Percentiles rank a stretch among this genome's conserved stretches.
These are phyloP conservation scores for Cucurbita pepo DNA, from an alignment of 306 rosid genomes.

Conservation along the genomic window DNA sequence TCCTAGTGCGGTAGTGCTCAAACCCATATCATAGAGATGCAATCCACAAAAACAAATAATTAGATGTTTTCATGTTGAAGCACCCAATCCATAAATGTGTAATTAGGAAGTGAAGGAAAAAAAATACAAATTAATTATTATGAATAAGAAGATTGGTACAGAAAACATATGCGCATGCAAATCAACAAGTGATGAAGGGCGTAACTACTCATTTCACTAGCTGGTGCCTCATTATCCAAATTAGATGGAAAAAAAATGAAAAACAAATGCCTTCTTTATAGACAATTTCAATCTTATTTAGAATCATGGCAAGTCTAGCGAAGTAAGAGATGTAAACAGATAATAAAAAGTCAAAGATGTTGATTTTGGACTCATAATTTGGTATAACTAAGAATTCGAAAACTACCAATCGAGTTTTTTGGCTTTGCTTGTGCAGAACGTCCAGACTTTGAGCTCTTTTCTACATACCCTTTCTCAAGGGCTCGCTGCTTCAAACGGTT, in stretches of 20 bases:
- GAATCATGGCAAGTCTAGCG: neutral
- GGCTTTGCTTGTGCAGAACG: conserved; percentile 56
- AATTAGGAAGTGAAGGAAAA: neutral
- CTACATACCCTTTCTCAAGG: conserved; percentile 52
- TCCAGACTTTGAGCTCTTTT: conserved; percentile 57
- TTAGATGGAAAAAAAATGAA: neutral
- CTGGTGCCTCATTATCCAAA: neutral
- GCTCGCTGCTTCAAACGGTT: conserved; percentile 53
- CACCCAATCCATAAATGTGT: neutral
- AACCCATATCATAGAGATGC: neutral
- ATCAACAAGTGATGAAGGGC: neutral
- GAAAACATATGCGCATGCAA: neutral
- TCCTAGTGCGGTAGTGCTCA: neutral
- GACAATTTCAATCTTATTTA: neutral
- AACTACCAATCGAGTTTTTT: conserved; percentile 45
- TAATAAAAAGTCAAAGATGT: neutral
- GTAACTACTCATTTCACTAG: neutral
- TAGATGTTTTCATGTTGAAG: neutral
- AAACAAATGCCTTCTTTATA: neutral
- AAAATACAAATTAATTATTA: neutral
- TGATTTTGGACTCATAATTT: neutral
- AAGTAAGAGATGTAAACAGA: neutral
- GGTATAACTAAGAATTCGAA: neutral
- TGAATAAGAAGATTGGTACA: neutral
- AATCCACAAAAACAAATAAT: neutral